These are phyloP conservation scores for Termitomyces sp. DNA, from an alignment of 768 basidiomycete species.

Conservation along the genomic window DNA sequence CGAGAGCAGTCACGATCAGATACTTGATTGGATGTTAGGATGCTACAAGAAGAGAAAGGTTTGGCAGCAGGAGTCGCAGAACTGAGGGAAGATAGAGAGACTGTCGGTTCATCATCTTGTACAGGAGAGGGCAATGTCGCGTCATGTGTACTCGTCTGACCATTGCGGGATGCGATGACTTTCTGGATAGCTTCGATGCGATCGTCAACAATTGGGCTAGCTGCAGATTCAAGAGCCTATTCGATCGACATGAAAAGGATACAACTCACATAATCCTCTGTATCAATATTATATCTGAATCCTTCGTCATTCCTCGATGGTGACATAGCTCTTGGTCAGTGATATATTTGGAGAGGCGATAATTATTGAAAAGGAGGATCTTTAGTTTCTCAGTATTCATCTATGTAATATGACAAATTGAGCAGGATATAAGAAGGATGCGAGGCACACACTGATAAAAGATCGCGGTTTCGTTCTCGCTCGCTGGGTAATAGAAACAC, in stretches of 20 bases:
- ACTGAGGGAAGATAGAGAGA: background rate
- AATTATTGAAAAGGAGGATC: conserved; percentile 22
- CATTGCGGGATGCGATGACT: conserved; percentile 21
- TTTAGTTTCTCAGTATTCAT: conserved; percentile 23
- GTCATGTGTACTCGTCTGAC: background rate
- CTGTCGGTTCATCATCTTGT: background rate
- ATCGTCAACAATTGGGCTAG: conserved; percentile 29
- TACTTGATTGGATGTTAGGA: background rate
- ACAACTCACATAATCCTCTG: conserved; percentile 32
- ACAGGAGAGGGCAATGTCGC: background rate
- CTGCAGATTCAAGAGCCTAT: background rate
- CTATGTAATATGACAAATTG: conserved; percentile 14
- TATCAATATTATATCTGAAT: conserved; percentile 34
- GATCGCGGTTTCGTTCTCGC: conserved; percentile 18
- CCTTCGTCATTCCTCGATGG: conserved; percentile 13
- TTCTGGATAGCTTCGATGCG: conserved; percentile 33
- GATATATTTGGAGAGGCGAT: conserved; percentile 18
- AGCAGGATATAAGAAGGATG: background rate
- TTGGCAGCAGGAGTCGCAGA: background rate
- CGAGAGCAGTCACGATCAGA: background rate
- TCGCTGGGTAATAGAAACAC: background rate
- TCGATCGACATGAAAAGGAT: background rate
- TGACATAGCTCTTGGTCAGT: conserved; percentile 13
- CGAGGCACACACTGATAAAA: conserved; percentile 18
- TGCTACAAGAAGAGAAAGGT: background rate